Conservation (phyloP, 495 filamentous ascomycete species). For the Sordaria brevicollis region DNA sequence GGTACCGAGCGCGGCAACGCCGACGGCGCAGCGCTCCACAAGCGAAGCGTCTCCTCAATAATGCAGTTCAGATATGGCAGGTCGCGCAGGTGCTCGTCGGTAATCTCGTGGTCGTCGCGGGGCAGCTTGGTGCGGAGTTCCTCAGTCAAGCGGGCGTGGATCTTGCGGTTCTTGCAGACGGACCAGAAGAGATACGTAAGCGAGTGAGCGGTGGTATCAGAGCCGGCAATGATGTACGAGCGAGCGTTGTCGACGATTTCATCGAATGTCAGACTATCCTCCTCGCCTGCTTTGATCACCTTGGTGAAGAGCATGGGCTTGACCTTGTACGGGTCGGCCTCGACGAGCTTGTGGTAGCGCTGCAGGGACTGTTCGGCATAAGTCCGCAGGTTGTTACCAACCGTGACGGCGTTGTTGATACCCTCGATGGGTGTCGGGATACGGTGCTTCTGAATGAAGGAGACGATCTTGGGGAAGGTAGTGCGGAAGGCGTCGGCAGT, state of each 20-base stretch:
- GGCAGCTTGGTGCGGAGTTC: slow-evolving; percentile 27
- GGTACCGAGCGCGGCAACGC: slow-evolving; percentile 28
- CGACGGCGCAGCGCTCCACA: slow-evolving; percentile 40
- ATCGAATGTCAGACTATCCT: slow-evolving; percentile 22
- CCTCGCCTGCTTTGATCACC: slow-evolving; percentile 27
- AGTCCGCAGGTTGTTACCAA: slow-evolving; percentile 1
- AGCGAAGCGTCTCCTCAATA: slow-evolving; percentile 48
- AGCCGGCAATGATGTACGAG: slow-evolving; percentile 39
- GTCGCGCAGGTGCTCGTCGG: slow-evolving; percentile 17
- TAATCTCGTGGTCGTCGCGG: slow-evolving; percentile 19
- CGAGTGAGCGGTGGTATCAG: slow-evolving; percentile 39
- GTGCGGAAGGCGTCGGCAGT: slow-evolving; percentile 20
- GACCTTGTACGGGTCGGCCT: slow-evolving; percentile 22
- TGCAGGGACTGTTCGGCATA: slow-evolving; percentile 31
- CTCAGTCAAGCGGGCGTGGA: slow-evolving; percentile 27
- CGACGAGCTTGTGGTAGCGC: slow-evolving; percentile 32
- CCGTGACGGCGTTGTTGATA: background rate
- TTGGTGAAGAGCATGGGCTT: slow-evolving; percentile 40
- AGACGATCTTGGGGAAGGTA: slow-evolving; percentile 25
- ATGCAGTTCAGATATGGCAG: slow-evolving; percentile 40
- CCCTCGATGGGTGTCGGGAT: slow-evolving; percentile 1
- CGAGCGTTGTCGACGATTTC: slow-evolving; percentile 34
- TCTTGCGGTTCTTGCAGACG: slow-evolving; percentile 17
- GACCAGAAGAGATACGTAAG: slow-evolving; percentile 33
- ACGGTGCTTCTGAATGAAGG: background rate